phyloP scores from a whole-genome alignment of 306 rosid species.

The Dicorynia guianensis region DNA sequence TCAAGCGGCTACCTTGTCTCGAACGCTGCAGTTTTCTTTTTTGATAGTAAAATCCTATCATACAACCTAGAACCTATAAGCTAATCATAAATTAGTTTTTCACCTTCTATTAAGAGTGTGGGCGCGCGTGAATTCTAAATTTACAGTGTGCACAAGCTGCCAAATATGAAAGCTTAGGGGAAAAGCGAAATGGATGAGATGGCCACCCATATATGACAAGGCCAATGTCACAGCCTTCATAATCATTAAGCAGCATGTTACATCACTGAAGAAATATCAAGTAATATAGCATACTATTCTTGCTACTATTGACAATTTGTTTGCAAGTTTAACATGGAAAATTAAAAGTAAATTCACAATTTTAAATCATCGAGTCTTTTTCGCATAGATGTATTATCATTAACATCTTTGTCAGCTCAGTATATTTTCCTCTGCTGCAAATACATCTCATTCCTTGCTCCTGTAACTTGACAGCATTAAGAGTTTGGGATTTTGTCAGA shows the following conservation, averaged over 20 bases:
- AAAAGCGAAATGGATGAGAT: conserved; percentile 97
- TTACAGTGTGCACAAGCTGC: conserved; percentile 79
- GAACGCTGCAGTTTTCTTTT: too few species aligned
- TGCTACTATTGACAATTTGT: neutral
- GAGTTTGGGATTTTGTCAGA: conserved; percentile 51
- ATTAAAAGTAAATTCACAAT: neutral
- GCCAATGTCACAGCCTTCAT: neutral
- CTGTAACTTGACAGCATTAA: conserved; percentile 12
- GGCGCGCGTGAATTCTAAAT: conserved; percentile 26
- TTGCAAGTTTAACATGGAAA: neutral
- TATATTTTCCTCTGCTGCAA: conserved; percentile 17
- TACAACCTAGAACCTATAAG: too few species aligned
- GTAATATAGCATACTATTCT: conserved; percentile 27
- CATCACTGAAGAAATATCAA: conserved; percentile 1
- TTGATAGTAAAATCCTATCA: too few species aligned
- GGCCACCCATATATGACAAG: too few species aligned
- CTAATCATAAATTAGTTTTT: neutral
- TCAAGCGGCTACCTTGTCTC: too few species aligned
- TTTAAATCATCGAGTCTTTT: neutral
- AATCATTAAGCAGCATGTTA: conserved; percentile 33
- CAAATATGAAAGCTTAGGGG: conserved; percentile 92
- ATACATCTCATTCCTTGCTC: conserved; percentile 17
- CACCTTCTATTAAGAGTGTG: neutral
- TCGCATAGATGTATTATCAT: neutral
- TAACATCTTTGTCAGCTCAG: neutral